Evolutionary conservation across 371 early-diverging fungal species (phyloP).

Genomic region (Mortierella sp.): DNA sequence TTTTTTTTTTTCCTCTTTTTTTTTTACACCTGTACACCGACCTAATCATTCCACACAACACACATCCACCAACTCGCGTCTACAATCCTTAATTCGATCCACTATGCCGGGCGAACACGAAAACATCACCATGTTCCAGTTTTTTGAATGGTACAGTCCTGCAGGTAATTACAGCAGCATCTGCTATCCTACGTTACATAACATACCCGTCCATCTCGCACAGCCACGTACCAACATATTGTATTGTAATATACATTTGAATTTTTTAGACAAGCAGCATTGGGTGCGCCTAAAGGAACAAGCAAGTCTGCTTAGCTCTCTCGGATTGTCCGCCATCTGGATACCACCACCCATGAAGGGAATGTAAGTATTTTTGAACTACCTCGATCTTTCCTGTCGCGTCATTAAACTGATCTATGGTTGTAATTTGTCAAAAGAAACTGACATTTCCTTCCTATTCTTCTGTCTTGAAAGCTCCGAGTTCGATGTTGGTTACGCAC

Average conservation of each 20-base stretch:
- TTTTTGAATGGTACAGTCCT: constrained; percentile 45
- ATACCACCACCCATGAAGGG: constrained; percentile 43
- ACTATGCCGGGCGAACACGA: constrained; percentile 17
- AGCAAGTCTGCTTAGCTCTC: constrained; percentile 22
- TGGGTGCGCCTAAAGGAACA: constrained; percentile 48
- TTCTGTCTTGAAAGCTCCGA: constrained; percentile 16
- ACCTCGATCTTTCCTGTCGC: too few species aligned
- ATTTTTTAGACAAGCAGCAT: constrained; percentile 31
- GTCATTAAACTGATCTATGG: too few species aligned
- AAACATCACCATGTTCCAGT: constrained; percentile 45
- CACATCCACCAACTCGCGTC: too few species aligned
- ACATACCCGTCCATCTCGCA: neutral
- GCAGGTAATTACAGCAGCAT: neutral
- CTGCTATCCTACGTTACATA: neutral
- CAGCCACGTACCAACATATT: too few species aligned
- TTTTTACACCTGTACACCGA: neutral
- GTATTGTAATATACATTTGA: too few species aligned
- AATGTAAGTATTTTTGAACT: constrained; percentile 3
- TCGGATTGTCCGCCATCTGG: constrained; percentile 42
- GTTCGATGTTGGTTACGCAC: constrained; percentile 55
- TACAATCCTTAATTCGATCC: neutral
- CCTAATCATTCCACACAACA: neutral
- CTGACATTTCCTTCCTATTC: neutral
- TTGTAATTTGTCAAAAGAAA: too few species aligned
- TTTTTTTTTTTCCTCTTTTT: neutral